phyloP scores from a whole-genome alignment of 257 asterid genomes.

The Ilex aquifolium region DNA sequence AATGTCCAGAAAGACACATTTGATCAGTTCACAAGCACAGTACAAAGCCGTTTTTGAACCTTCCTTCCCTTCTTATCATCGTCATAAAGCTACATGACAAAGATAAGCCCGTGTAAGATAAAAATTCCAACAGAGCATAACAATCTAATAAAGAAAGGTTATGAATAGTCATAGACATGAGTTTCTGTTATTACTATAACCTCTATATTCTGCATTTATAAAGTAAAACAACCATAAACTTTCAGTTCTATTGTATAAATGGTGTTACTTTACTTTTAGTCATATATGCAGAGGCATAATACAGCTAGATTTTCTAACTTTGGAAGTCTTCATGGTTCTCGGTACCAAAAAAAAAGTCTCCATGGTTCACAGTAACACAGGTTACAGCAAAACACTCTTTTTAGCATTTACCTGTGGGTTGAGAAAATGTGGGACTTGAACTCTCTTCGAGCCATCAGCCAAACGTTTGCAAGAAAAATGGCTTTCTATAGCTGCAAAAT shows the following conservation, averaged over 20 bases:
- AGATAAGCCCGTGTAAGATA: background rate
- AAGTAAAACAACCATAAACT: background rate
- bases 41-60: constrained; percentile 44
- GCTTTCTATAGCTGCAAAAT: constrained; percentile 26
- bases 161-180: background rate
- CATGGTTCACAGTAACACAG: background rate
- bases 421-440: constrained; percentile 49
- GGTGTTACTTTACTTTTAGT: no score
- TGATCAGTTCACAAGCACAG: constrained; percentile 34
- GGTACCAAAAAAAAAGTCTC: no score
- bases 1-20: background rate
- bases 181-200: background rate
- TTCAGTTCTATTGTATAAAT: background rate
- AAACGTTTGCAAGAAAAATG: constrained; percentile 56
- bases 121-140: background rate
- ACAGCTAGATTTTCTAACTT: no score
- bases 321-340: no score
- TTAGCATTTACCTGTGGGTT: constrained; percentile 55
- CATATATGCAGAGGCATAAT: no score
- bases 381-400: background rate
- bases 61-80: constrained; percentile 41
- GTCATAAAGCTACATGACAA: constrained; percentile 38
- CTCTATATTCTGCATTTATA: background rate
- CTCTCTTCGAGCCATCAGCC: constrained; percentile 96
- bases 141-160: background rate